These are phyloP conservation scores for Trapa incisa DNA, from an alignment of 345 rosid genomes.

Conservation along the genomic window DNA sequence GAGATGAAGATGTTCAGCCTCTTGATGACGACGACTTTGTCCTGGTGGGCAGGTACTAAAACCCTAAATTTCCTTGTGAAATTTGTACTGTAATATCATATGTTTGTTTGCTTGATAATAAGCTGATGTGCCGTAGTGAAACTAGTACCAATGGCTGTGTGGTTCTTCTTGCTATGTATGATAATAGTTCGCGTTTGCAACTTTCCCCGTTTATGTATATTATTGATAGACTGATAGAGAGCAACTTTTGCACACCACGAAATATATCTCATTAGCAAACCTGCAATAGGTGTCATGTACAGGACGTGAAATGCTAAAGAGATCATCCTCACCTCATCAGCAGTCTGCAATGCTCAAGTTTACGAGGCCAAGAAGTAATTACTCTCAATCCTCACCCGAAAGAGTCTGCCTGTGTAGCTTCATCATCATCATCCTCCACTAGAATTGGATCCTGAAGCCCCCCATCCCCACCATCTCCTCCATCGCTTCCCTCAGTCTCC, in stretches of 20 bases:
- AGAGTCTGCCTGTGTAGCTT: conserved; percentile 26
- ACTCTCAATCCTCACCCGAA: not conserved
- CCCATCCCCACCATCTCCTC: conserved; percentile 21
- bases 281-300: too few species aligned
- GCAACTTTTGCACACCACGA: too few species aligned
- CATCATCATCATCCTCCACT: conserved; percentile 39
- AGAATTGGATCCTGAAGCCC: conserved; percentile 18
- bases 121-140: not conserved
- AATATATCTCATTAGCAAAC: too few species aligned
- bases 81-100: not conserved
- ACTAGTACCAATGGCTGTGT: not conserved
- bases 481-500: conserved; percentile 8
- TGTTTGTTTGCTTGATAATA: not conserved
- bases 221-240: too few species aligned
- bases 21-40: conserved; percentile 69
- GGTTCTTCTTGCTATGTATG: not conserved
- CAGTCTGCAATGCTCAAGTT: too few species aligned
- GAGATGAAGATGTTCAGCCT: conserved; percentile 56
- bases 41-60: conserved; percentile 52
- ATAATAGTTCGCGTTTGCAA: not conserved
- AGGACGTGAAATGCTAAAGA: too few species aligned
- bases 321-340: too few species aligned
- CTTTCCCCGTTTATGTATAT: not conserved
- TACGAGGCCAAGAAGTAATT: not conserved
- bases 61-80: not conserved